Base-by-base conservation (phyloP, 2,329 filamentous ascomycete genomes). In the Trichoderma oligosporum region DNA sequence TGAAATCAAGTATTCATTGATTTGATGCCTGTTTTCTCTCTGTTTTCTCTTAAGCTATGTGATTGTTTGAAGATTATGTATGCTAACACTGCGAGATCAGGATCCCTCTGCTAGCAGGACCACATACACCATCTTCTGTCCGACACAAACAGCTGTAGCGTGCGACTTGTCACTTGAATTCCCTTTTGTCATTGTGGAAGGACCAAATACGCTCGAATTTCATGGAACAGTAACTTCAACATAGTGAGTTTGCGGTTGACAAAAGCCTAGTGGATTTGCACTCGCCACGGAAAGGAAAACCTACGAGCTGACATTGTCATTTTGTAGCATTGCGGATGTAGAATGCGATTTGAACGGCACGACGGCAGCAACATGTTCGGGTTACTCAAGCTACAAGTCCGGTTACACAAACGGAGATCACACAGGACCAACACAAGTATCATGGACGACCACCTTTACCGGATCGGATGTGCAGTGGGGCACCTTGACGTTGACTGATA, bases 101-200 rank as follows among this genome's bases (percentile, higher is more conserved):
- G 68, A 78, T 57, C 61, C 65, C 14, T 56, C 66, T 8, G 67
- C 65, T 5, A 64, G 61, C 56, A 62, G 72, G 58, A 79, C 77
- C 14, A 74, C 75, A 22, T 79, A 77, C 60, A 79, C 77, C 57
- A 74, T 80, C 38, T 80, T 80, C 63, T 80, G 77, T 59, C 72
- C 73, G 8, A 70, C 74, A 27, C 65, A 73, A 55, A 70, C 71
- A n/a, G 70, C 72, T 3, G 68, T 67, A 5, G 69, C 68, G 6
- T 80, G 77, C 64, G 72, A 74, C 55, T 66, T 80, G 7, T 73
- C 73, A 6, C 72, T 76, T 12, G 75, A 77, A 42, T 71, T 79
- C 33, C 77, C 78, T 4, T 79, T 79, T 60, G 61, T 76, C 46
- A 70, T 80, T 57, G 71, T 76, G 11, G 75, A 78, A 60, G 77